Conservation (phyloP, 768 basidiomycete species). For the Collybia sordida region DNA sequence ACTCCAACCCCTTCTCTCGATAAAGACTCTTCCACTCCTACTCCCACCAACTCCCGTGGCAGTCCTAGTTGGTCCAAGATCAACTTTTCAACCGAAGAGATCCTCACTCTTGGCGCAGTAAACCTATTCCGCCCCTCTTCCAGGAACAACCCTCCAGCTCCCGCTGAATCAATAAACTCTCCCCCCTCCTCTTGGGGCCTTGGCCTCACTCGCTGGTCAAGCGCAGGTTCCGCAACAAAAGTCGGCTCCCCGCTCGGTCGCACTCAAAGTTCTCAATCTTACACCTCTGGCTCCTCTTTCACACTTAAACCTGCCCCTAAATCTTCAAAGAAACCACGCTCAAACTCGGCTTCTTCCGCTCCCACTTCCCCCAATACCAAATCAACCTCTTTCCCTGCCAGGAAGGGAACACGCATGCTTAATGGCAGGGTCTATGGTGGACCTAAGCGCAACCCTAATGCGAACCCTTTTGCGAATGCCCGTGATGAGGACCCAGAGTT, state of each 20-base stretch:
- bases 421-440: slow-evolving; percentile 85
- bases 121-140: slow-evolving; percentile 38
- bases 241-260: slow-evolving; percentile 30
- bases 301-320: slow-evolving; percentile 1
- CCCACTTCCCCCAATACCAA: not conserved
- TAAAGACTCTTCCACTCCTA: slow-evolving; percentile 6
- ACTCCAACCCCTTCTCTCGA: slow-evolving; percentile 40
- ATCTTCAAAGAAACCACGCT: slow-evolving; percentile 5
- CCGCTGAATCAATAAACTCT: slow-evolving; percentile 22
- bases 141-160: slow-evolving; percentile 17
- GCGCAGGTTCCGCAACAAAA: slow-evolving; percentile 13
- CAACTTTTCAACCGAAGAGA: slow-evolving; percentile 30
- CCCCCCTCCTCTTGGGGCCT: slow-evolving; percentile 13
- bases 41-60: slow-evolving; percentile 9
- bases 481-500: slow-evolving; percentile 77
- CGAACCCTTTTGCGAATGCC: slow-evolving; percentile 64
- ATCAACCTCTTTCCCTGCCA: slow-evolving; percentile 6
- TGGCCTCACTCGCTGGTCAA: slow-evolving; percentile 27
- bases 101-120: slow-evolving; percentile 36
- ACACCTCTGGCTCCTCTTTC: slow-evolving; percentile 19
- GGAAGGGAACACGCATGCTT: slow-evolving; percentile 64
- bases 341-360: slow-evolving; percentile 7
- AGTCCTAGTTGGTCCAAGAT: slow-evolving; percentile 12
- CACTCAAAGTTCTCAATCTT: slow-evolving; percentile 31
- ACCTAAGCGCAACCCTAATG: slow-evolving; percentile 24